Percentiles rank a stretch among this genome's conserved stretches.
Conservation (phyloP, 495 filamentous ascomycete genomes). For the Cercophora sp. region DNA sequence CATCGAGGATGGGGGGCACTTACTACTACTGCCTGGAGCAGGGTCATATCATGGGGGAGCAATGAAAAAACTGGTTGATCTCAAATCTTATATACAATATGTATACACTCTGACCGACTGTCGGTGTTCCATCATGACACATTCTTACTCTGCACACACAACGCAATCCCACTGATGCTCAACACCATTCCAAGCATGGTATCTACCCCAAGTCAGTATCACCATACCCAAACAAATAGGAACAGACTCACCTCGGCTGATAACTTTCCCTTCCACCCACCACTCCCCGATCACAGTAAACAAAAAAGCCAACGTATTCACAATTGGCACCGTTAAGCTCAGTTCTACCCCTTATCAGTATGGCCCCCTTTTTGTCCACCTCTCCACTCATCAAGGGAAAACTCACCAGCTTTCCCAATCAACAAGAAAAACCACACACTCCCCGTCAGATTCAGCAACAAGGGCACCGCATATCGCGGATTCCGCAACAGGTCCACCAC, state of each 20-base stretch:
- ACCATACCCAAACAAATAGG: not conserved
- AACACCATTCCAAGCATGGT: constrained; percentile 86
- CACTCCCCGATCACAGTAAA: constrained; percentile 95
- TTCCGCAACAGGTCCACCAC: constrained; percentile 74
- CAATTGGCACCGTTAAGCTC: constrained; percentile 89
- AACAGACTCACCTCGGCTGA: constrained; percentile 60
- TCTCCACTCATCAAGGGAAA: not conserved
- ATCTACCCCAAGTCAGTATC: constrained; percentile 44
- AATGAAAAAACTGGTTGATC: too few relatives aligned
- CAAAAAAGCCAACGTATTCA: constrained; percentile 88
- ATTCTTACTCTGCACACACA: constrained; percentile 73
- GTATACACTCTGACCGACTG: too few relatives aligned
- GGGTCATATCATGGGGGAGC: too few relatives aligned
- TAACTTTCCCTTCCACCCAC: constrained; percentile 88
- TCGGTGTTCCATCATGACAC: not conserved
- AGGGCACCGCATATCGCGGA: constrained; percentile 77
- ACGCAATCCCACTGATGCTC: constrained; percentile 75
- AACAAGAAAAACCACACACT: constrained; percentile 97
- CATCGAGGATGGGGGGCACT: too few relatives aligned
- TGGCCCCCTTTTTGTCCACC: not conserved
- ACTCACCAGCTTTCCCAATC: constrained; percentile 84
- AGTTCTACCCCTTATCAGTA: constrained; percentile 55
- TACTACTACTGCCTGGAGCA: too few relatives aligned
- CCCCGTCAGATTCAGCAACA: constrained; percentile 87
- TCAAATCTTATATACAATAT: too few relatives aligned